These are phyloP conservation scores for Ogataea hybrid DNA, from an alignment of 1,139 yeast species.

Conservation along the genomic window DNA sequence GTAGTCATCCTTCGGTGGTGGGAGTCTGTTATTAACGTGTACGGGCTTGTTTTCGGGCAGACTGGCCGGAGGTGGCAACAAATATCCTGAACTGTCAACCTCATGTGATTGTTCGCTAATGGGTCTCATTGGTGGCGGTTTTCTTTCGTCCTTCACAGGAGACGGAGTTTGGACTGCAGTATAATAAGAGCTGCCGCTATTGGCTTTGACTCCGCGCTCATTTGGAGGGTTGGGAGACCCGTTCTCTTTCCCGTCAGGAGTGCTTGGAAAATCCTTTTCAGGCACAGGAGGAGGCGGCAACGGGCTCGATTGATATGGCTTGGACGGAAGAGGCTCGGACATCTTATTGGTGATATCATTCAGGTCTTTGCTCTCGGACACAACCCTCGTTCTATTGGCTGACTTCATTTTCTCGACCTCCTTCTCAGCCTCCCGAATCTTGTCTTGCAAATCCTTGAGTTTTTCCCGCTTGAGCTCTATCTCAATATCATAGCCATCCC, in stretches of 20 bases:
- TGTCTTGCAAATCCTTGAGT: conserved; percentile 28
- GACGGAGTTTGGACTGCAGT: conserved; percentile 8
- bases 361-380: conserved; percentile 13
- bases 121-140: conserved; percentile 7
- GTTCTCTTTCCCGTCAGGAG: conserved; percentile 6
- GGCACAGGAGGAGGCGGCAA: conserved; percentile 4
- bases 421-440: conserved; percentile 27
- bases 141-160: conserved; percentile 4
- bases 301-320: conserved; percentile 3
- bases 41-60: neutral
- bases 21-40: no score
- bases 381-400: conserved; percentile 17
- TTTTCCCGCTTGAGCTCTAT: conserved; percentile 33
- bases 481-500: conserved; percentile 38
- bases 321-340: conserved; percentile 1
- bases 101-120: neutral
- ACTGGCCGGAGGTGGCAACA: neutral
- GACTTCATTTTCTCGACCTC: conserved; percentile 24
- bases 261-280: conserved; percentile 12
- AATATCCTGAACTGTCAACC: neutral
- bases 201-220: conserved; percentile 3
- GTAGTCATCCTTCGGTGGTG: neutral
- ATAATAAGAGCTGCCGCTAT: conserved; percentile 12
- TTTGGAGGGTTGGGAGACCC: neutral
- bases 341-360: conserved; percentile 19